A percentile compares a stretch with the other conserved stretches of the same genome.
These are phyloP conservation scores for Phylloporus sp. DNA, from an alignment of 1,284 basidiomycete genomes.

Conservation along the genomic window DNA sequence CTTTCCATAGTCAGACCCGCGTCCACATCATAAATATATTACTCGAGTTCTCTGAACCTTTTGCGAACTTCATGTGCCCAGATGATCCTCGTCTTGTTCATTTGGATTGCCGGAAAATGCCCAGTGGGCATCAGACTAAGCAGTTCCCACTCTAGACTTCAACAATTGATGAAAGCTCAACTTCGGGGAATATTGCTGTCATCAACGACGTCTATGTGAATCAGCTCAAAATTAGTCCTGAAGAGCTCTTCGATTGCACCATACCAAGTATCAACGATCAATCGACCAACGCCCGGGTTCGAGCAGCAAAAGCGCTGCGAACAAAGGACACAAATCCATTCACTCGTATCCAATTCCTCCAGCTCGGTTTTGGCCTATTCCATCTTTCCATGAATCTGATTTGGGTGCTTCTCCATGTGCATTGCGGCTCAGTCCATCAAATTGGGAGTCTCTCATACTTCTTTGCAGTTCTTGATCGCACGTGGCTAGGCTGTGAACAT, in stretches of 20 bases:
- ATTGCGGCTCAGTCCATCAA: not conserved
- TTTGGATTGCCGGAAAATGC: too few relatives aligned
- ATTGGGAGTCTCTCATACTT: not conserved
- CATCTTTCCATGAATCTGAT: slow-evolving; percentile 8
- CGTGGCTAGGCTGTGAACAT: not conserved
- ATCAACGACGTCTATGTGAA: not conserved
- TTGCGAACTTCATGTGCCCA: too few relatives aligned
- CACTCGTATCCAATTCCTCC: not conserved
- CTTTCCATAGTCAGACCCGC: too few relatives aligned
- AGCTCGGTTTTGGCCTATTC: slow-evolving; percentile 2
- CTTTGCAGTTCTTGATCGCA: not conserved
- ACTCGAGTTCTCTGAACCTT: too few relatives aligned
- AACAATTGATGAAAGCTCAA: too few relatives aligned
- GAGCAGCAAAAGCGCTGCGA: not conserved
- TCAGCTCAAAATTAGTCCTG: not conserved
- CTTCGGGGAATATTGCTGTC: too few relatives aligned
- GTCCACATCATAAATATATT: too few relatives aligned
- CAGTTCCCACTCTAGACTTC: too few relatives aligned
- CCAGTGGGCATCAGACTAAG: too few relatives aligned
- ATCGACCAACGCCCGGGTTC: not conserved
- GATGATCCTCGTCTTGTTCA: too few relatives aligned
- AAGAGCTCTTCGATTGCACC: not conserved
- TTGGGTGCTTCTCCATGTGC: slow-evolving; percentile 4
- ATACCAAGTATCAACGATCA: slow-evolving; percentile 6
- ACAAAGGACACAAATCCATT: not conserved